Evolutionary conservation across 192 early-diverging fungal species (phyloP), one percentile per base, ranked within the genome.

Genomic region (Allomyces arbusculus): DNA sequence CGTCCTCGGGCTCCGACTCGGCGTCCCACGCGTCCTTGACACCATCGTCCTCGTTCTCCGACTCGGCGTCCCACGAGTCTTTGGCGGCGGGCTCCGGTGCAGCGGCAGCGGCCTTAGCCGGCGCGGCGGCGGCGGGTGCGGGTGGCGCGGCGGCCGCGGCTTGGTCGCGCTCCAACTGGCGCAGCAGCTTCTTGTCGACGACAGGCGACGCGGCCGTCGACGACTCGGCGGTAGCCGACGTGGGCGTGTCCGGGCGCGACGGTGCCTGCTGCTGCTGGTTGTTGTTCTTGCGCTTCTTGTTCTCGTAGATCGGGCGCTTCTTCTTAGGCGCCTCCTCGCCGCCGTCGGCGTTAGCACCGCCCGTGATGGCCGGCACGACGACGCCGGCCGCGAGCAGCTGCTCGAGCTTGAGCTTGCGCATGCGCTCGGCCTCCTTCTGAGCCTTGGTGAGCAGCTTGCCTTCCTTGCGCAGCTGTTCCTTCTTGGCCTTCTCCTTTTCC

Each of bases 361-460:
- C 87, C 16, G 50, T 58, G 50, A 58, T 14, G 1, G 50, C 50
- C 1, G 50, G 50, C 16, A 58, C 50, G 63, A 79, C 63, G 64
- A 82, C 76, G 24, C 92, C 92, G 10, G 90, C 80, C 20, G 84
- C 84, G 10, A 95, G 70, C 77, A 95, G 75, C 25, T 83, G 84
- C 68, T 93, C 79, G 40, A 88, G 80, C 67, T 82, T 82, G 40
- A 81, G 73, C 67, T 88, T 78, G 63, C 82, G 84, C 50, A 76
- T 80, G 7, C 80, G 80, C 70, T 91, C 82, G 61, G 86, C 89
- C 65, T 84, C 84, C 76, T 90, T 93, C 73, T 97, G 91, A n/a
- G 88, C 83, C 74, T 91, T 91, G 40, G 92, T 91, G 70, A 94
- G 77, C 64, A 94, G 84, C 73, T 95, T 92, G 61, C 96, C 94